Evolutionary conservation across 139 green algal species (phyloP).

Genomic region (Auxenochlorella pyrenoidosa): DNA sequence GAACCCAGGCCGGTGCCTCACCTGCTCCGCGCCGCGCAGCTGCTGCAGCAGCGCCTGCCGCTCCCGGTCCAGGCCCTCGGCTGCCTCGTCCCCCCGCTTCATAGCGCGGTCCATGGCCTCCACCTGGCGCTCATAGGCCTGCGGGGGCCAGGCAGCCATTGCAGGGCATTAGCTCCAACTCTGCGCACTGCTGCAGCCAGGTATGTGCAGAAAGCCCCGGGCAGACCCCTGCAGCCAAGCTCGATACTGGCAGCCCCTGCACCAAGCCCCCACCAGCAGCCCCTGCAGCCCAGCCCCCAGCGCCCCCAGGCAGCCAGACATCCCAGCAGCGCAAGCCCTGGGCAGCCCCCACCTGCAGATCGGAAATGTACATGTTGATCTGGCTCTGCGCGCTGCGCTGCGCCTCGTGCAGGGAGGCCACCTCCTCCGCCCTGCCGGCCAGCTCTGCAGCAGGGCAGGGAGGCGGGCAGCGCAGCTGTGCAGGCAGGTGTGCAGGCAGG

Average conservation of each 20-base stretch:
- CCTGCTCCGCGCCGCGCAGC: constrained; percentile 72
- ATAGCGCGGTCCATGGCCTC: constrained; percentile 70
- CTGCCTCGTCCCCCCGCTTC: constrained; percentile 50
- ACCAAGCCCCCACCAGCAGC: too few species aligned
- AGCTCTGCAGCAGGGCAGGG: constrained; percentile 41
- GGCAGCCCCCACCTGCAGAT: constrained; percentile 58
- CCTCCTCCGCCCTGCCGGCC: constrained; percentile 56
- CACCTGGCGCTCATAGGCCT: constrained; percentile 80
- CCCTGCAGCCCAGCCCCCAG: too few species aligned
- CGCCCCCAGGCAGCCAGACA: too few species aligned
- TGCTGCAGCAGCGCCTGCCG: constrained; percentile 70
- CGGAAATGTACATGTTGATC: constrained; percentile 68
- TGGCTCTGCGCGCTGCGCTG: constrained; percentile 53
- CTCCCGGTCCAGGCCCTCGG: constrained; percentile 60
- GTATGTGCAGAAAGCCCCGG: not conserved
- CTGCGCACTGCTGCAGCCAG: too few species aligned
- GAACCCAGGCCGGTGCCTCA: not conserved
- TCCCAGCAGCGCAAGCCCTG: too few species aligned
- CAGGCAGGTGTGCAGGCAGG: not conserved
- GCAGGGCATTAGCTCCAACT: too few species aligned
- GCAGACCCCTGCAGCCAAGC: constrained; percentile 58
- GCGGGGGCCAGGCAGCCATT: not conserved
- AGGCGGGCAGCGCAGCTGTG: not conserved
- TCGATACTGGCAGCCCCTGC: too few species aligned
- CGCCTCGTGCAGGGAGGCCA: constrained; percentile 62